A percentile compares a stretch with the other conserved stretches of the same genome.
phyloP scores from a whole-genome alignment of 1,139 yeast genomes.

The Magnusiomyces ingens region DNA sequence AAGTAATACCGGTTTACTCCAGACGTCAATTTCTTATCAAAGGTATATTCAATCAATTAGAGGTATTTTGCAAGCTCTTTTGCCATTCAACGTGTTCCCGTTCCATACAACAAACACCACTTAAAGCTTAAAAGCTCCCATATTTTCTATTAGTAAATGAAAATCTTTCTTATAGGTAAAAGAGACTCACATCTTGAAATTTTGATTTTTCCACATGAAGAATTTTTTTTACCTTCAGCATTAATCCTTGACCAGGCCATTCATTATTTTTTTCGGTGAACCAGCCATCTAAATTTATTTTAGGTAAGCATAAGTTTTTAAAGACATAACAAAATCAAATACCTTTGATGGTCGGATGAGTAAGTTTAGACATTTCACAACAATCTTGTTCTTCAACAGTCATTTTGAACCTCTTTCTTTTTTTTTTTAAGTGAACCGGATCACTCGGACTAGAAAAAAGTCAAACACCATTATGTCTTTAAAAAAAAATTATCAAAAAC shows the following conservation, averaged over 20 bases:
- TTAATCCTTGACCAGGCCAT: conserved; percentile 97
- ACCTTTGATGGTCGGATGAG: conserved; percentile 25
- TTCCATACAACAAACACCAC: too few species aligned
- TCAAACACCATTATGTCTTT: not conserved
- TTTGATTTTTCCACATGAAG: conserved; percentile 68
- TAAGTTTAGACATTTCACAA: conserved; percentile 1
- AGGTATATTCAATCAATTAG: too few species aligned
- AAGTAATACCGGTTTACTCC: too few species aligned
- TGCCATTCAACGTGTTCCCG: too few species aligned
- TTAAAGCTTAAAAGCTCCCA: not conserved
- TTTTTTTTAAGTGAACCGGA: not conserved
- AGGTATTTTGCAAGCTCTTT: too few species aligned
- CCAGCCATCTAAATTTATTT: conserved; percentile 63
- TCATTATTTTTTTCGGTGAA: conserved; percentile 81
- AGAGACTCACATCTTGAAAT: conserved; percentile 57
- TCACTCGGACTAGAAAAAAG: too few species aligned
- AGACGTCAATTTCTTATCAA: too few species aligned
- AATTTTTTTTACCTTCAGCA: conserved; percentile 69
- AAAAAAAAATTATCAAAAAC: not conserved
- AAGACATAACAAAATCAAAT: not conserved
- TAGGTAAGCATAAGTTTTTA: too few species aligned
- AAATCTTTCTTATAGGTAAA: not conserved
- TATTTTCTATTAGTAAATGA: not conserved
- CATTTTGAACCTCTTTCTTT: not conserved
- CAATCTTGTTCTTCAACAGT: not conserved